Evolutionary conservation across 768 basidiomycete genomes (phyloP).

Genomic region (Coprinopsis strossmayeri): DNA sequence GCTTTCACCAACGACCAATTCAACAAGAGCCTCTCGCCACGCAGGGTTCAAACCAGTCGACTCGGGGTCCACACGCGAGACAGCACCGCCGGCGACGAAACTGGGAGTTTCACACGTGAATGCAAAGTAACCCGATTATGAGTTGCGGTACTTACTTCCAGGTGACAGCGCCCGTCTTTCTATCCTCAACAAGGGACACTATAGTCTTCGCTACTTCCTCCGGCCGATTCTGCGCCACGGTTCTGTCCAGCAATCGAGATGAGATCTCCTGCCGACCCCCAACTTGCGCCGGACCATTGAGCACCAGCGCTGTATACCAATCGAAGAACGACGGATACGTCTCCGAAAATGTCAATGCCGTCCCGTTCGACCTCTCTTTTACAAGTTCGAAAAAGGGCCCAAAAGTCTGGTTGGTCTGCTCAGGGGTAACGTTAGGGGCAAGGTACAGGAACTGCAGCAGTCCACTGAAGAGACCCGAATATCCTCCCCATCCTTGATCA

Average conservation of each 20-base stretch:
- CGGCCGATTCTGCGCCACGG: not conserved
- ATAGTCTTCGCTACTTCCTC: not conserved
- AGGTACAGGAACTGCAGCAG: conserved; percentile 21
- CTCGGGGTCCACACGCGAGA: conserved; percentile 27
- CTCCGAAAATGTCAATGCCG: not conserved
- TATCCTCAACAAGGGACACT: not conserved
- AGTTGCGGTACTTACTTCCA: not conserved
- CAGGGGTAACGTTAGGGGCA: conserved; percentile 29
- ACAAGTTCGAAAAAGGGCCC: conserved; percentile 24
- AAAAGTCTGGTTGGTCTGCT: conserved; percentile 27
- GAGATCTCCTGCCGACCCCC: not conserved
- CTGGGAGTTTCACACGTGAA: conserved; percentile 9
- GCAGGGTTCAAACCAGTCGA: conserved; percentile 39
- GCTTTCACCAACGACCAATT: conserved; percentile 17
- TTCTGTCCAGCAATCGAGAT: not conserved
- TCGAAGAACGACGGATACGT: not conserved
- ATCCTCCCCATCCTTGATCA: conserved; percentile 41
- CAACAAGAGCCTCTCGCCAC: conserved; percentile 36
- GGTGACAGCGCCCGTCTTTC: not conserved
- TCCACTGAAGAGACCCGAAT: conserved; percentile 16
- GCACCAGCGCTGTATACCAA: not conserved
- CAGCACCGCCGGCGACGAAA: conserved; percentile 38
- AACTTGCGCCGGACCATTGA: not conserved
- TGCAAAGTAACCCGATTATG: too few relatives aligned
- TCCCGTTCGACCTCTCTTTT: conserved; percentile 15